These are phyloP conservation scores for Ceratocystis cubensis DNA, from an alignment of 2,329 filamentous ascomycete genomes.

Conservation along the genomic window DNA sequence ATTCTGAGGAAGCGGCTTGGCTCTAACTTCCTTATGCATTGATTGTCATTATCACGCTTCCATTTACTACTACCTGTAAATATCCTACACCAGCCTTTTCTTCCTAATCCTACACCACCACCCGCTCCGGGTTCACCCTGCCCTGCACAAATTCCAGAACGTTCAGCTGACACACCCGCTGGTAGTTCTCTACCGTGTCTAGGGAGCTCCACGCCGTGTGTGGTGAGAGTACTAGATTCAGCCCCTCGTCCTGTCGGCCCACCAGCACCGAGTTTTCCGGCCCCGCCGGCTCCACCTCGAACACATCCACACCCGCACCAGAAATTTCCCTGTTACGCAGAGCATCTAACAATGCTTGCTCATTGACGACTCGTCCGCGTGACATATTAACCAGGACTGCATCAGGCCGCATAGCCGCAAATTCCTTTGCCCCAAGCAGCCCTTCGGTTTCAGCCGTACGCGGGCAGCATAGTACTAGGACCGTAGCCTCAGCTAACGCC, in stretches of 20 bases:
- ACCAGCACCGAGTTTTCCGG: constrained; percentile 23
- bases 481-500: constrained; percentile 56
- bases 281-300: constrained; percentile 57
- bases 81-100: not conserved
- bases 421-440: constrained; percentile 39
- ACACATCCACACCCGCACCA: constrained; percentile 69
- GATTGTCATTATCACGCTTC: not conserved
- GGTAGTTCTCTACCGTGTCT: constrained; percentile 20
- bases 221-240: constrained; percentile 20
- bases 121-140: constrained; percentile 10
- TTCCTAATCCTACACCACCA: constrained; percentile 1
- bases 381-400: constrained; percentile 69
- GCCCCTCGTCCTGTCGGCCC: not conserved
- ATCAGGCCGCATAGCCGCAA: constrained; percentile 54
- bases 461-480: constrained; percentile 70
- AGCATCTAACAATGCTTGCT: constrained; percentile 56
- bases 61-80: not conserved
- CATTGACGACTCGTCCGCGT: constrained; percentile 68
- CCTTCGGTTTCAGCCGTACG: constrained; percentile 65
- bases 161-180: constrained; percentile 20
- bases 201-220: constrained; percentile 21
- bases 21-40: too few species aligned
- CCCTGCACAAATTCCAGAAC: constrained; percentile 12
- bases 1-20: too few species aligned
- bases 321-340: constrained; percentile 59